Evolutionary conservation across 768 basidiomycete genomes (phyloP), one percentile per base, ranked within the genome.

Genomic region (Trametes punicea): DNA sequence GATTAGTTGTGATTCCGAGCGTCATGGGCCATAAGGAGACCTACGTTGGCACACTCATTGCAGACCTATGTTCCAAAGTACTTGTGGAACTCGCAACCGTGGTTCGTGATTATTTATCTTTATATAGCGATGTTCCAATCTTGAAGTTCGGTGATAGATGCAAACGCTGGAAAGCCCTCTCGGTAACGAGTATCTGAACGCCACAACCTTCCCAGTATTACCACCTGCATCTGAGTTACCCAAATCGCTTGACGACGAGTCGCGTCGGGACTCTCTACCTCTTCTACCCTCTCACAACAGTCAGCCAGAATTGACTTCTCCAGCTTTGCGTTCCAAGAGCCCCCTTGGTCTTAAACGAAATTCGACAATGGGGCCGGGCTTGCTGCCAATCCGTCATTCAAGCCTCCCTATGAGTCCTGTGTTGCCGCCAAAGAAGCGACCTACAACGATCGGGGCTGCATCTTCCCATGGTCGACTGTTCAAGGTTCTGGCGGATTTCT

Each of bases 401-500:
- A 77, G 81, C 16, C 62, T 87, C 33, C 75, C 79, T 39, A 27
- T 41, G 3, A 63, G 50, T 6, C 59, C 62, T 6, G 70, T 75
- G 6, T 67, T 74, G 3, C 42, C 60, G 8, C 55, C 64, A 18
- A 84, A 83, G 70, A 87, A 89, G 64, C 80, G 90, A 31, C 65
- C 81, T 58, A 83, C 82, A 62, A 74, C 79, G 40, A 76, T 85
- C 62, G 83, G 87, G 16, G 80, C 81, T 2, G 81, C 85, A 13
- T 88, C 89, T 8, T 88, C 90, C 2, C 89, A 89, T 70, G 96
- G 88, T 23, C 77, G 96, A 53, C 77, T 96, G 33, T 89, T 84
- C 71, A 98, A 96, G 71, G 79, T 95, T 23, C 78, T 92, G 13
- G 96, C 85, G 0, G 93, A 98, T 69, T 80, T 97, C 62, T 95